Percentiles rank a stretch among this genome's conserved stretches.
These are phyloP conservation scores for Penicillium malachiteum DNA, from an alignment of 495 filamentous ascomycete genomes.

Conservation along the genomic window DNA sequence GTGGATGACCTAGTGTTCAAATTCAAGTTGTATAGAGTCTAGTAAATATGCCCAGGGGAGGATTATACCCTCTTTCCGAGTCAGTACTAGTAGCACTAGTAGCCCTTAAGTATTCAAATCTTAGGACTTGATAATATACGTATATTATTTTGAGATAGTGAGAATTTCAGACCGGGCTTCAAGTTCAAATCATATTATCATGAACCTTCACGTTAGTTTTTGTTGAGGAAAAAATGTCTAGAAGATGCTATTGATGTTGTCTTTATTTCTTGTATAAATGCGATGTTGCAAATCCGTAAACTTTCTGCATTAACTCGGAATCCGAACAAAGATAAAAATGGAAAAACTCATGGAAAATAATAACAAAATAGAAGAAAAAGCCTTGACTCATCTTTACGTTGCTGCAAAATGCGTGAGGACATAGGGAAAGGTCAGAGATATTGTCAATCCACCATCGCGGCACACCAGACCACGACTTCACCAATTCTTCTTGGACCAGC, in stretches of 20 bases:
- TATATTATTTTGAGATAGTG: too few relatives aligned
- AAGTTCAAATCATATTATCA: not conserved
- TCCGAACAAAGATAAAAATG: slow-evolving; percentile 12
- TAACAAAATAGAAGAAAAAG: slow-evolving; percentile 4
- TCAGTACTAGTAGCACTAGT: too few relatives aligned
- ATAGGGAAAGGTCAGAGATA: slow-evolving; percentile 1
- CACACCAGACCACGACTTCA: slow-evolving; percentile 13
- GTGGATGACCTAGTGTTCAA: too few relatives aligned
- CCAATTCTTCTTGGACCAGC: slow-evolving; percentile 9
- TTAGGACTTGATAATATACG: too few relatives aligned
- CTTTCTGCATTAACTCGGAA: slow-evolving; percentile 23
- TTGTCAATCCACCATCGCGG: slow-evolving; percentile 10
- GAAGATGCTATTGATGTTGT: not conserved
- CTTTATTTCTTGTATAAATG: not conserved
- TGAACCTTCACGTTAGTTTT: too few relatives aligned
- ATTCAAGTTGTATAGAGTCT: too few relatives aligned
- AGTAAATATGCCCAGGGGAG: too few relatives aligned
- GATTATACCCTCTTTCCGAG: too few relatives aligned
- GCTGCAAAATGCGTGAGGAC: slow-evolving; percentile 10
- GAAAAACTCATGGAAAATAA: slow-evolving; percentile 5
- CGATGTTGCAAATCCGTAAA: not conserved
- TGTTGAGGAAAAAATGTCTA: too few relatives aligned
- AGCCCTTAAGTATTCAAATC: too few relatives aligned
- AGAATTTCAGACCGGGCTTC: not conserved
- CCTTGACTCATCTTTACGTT: slow-evolving; percentile 13